Evolutionary conservation across 2,329 filamentous ascomycete species (phyloP), one percentile per base, ranked within the genome.

Genomic region (Trichoderma endophyticum): DNA sequence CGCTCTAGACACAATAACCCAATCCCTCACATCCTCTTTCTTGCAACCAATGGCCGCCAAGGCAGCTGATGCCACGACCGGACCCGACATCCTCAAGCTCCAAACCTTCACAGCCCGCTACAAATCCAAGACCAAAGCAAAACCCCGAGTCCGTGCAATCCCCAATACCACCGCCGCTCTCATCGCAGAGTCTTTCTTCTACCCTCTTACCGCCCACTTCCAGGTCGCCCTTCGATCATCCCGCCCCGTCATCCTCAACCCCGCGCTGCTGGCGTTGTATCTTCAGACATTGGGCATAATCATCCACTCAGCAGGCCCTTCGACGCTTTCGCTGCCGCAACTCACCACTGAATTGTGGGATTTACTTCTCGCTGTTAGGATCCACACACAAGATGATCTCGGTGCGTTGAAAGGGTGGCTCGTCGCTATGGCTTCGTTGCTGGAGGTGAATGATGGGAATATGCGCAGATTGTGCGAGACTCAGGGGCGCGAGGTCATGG

Each of bases 311-410:
- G 89, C 93, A 0, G 96, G 96, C 0, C 93, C 95, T 0, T 90
- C 91, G 69, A 95, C 93, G 0, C 85, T 95, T 0, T 86, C 89
- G 1, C 86, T 98, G 0, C 90, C 92, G 1, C 89, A 93, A 70
- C 90, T 98, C 85, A 98, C 94, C 1, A 85, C 89, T 11, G 94
- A 98, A 81, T 88, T 97, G 21, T 95, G 95, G 89, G 88, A 92
- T 60, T 82, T 99, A n/a, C 84, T 98, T 3, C 88, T 98, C 0
- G 76, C 87, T 3, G 84, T 97, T 2, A 87, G 92, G 7, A 89
- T 85, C 57, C 82, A 85, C 60, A 85, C 86, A 51, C 84, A 86
- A 32, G 88, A 87, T 1, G 92, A 96, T 74, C 81, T 91, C 1
- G 83, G 84, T 0, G 88, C 97, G 1, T 86, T 93, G 24, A 90